Base-by-base conservation (phyloP, 1,284 basidiomycete genomes). In the Ceratobasidium sp. region DNA sequence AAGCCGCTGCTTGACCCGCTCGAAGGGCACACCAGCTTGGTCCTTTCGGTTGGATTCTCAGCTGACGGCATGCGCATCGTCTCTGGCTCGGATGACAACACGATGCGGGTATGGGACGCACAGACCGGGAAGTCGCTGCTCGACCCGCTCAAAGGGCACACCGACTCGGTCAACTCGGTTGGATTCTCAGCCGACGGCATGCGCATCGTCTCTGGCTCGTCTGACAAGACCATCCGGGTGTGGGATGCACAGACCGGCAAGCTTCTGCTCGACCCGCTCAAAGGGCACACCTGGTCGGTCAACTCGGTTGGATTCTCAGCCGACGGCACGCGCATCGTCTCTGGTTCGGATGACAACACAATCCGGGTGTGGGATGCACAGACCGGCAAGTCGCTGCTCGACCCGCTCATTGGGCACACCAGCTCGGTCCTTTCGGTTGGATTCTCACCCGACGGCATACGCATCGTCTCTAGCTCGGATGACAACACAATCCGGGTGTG, bases 181-280 rank as follows among this genome's bases (percentile, higher is more conserved):
- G 64, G n/a, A n/a, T 70, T 49, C 2, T 35, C 40, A 32, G 56
- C 38, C 50, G 56, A 57, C 3, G 13, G 25, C 69, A 25, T 57
- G 45, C 40, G 38, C 29, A 1, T 70, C 27, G 69, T 50, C 25
- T 70, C 69, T 43, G 60, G 49, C 25, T 70, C 69, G 8, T 0
- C 40, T 34, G 69, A 70, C 42, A 8, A 22, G 4, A 70, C 69
- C 4, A 31, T 70, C 2, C 49, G 49, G 25, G 10, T 70, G 7
- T 70, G 69, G 69, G 34, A 68, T 47, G 62, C 22, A 3, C 27
- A 54, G 7, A 25, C 3, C 15, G 52, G 52, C 5, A 54, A 29
- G 25, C 27, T 34, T 1, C 25, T 54, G 22, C 12, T 29, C 13
- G 31, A 29, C 22, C 27, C 25, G 1, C 29, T 54, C 10, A 32